Percentiles rank a stretch among this genome's conserved stretches.
These are phyloP conservation scores for Talaromyces sp. DNA, from an alignment of 2,329 filamentous ascomycete species.

Conservation along the genomic window DNA sequence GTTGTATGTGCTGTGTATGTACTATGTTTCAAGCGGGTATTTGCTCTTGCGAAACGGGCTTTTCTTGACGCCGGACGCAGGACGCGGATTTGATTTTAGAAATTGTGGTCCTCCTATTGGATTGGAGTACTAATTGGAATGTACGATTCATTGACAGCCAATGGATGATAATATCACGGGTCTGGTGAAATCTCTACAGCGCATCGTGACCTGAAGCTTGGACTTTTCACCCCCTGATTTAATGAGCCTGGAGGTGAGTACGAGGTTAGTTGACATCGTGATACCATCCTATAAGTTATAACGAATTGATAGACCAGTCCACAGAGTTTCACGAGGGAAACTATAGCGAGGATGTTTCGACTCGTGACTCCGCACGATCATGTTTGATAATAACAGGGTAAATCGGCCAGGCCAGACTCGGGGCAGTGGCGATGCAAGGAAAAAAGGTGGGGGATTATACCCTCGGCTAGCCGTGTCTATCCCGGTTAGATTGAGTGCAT, in stretches of 20 bases:
- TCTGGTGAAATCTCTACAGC: background rate
- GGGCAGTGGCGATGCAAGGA: background rate
- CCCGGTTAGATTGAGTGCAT: background rate
- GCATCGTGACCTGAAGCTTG: conserved; percentile 5
- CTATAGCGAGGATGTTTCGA: background rate
- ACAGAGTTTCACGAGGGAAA: background rate
- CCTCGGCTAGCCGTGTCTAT: conserved; percentile 16
- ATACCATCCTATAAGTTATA: background rate
- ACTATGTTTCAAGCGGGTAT: background rate
- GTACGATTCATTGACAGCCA: background rate
- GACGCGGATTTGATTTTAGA: background rate
- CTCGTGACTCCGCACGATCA: background rate
- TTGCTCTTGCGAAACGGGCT: background rate
- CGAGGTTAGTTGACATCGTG: background rate
- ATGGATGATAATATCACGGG: background rate
- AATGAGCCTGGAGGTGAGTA: background rate
- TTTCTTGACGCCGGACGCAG: background rate
- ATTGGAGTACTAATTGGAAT: background rate
- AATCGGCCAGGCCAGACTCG: background rate
- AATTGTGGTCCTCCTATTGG: background rate
- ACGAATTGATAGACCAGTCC: background rate
- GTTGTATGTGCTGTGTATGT: background rate
- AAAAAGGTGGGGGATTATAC: conserved; percentile 10
- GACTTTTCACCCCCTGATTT: background rate
- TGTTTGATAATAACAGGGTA: background rate